Evolutionary conservation across 1,284 basidiomycete genomes (phyloP).

Genomic region (Papiliotrema nemorosa): DNA sequence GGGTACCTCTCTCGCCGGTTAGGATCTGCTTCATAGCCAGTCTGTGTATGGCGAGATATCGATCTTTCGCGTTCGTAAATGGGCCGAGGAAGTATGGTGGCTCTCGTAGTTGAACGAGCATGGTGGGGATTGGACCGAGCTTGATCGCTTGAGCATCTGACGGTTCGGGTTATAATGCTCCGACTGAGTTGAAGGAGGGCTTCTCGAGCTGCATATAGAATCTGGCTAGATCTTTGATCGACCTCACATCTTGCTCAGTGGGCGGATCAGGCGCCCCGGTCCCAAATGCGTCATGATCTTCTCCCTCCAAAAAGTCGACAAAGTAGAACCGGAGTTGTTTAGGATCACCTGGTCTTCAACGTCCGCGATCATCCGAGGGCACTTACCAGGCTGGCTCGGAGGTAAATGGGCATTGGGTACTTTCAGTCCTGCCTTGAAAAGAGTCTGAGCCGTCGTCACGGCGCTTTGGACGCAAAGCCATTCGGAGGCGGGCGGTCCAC

Average conservation of each 20-base stretch:
- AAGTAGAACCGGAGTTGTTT: not conserved
- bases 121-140: conserved; percentile 1
- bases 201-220: conserved; percentile 3
- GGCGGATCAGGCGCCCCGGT: not conserved
- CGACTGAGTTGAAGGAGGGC: conserved; percentile 1
- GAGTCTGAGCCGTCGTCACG: not conserved
- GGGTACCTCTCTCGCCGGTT: not conserved
- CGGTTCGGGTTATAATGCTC: not conserved
- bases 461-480: not conserved
- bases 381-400: not conserved
- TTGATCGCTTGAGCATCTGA: not conserved
- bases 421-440: conserved; percentile 1
- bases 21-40: not conserved
- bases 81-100: not conserved
- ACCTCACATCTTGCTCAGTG: not conserved
- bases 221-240: conserved; percentile 1
- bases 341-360: not conserved
- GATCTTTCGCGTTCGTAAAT: not conserved
- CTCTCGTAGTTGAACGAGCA: not conserved
- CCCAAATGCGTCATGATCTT: not conserved
- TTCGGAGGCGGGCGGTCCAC: not conserved
- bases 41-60: not conserved
- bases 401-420: conserved; percentile 1
- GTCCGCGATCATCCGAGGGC: not conserved
- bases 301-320: not conserved